phyloP scores from a whole-genome alignment of 2,329 filamentous ascomycete species.

The Rugonectria rugulosa region DNA sequence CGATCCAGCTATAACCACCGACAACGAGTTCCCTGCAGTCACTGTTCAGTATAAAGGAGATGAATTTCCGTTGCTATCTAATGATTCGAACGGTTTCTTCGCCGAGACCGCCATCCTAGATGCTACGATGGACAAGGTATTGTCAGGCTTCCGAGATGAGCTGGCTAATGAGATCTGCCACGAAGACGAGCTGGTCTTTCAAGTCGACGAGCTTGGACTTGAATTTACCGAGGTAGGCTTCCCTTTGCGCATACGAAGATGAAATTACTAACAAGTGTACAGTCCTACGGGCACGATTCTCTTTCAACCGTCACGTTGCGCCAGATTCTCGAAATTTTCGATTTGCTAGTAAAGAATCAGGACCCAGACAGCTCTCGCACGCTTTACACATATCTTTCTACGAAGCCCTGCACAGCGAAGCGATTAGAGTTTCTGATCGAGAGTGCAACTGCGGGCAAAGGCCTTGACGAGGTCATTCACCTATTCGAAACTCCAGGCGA shows the following conservation, averaged over 20 bases:
- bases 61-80: conserved; percentile 52
- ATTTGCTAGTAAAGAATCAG: conserved; percentile 53
- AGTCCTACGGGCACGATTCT: conserved; percentile 47
- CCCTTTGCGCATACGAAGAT: background rate
- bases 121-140: conserved; percentile 52
- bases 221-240: conserved; percentile 59
- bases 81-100: conserved; percentile 52
- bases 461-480: conserved; percentile 51
- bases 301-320: conserved; percentile 48
- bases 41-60: conserved; percentile 54
- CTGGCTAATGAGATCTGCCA: conserved; percentile 53
- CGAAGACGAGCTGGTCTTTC: conserved; percentile 59
- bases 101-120: conserved; percentile 52
- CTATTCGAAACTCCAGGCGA: conserved; percentile 44
- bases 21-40: conserved; percentile 44
- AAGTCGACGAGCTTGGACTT: conserved; percentile 59
- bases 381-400: conserved; percentile 53
- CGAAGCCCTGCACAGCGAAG: conserved; percentile 48
- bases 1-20: conserved; percentile 19
- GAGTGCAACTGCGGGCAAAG: conserved; percentile 51
- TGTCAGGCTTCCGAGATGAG: conserved; percentile 55
- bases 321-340: conserved; percentile 53
- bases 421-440: conserved; percentile 51
- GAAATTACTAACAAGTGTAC: conserved; percentile 35
- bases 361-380: conserved; percentile 48